These are phyloP conservation scores for Poa annua DNA, from an alignment of 176 grass and related monocot genomes.

Conservation along the genomic window DNA sequence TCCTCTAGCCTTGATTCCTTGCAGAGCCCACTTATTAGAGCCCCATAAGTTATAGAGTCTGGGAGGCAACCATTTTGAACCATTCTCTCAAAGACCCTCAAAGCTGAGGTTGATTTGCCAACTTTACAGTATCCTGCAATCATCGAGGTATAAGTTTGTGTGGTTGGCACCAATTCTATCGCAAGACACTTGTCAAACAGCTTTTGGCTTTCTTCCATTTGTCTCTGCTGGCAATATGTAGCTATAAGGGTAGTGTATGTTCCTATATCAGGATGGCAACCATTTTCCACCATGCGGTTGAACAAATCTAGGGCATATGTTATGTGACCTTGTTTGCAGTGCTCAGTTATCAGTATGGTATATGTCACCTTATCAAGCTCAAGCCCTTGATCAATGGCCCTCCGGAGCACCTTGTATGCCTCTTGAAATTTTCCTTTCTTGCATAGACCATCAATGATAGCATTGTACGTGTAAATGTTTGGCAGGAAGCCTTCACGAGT, in stretches of 20 bases:
- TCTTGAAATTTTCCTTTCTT: slow-evolving; percentile 74
- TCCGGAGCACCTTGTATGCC: slow-evolving; percentile 77
- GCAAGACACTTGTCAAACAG: slow-evolving; percentile 75
- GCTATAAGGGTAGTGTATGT: slow-evolving; percentile 84
- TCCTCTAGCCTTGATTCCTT: slow-evolving; percentile 89
- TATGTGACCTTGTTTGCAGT: slow-evolving; percentile 77
- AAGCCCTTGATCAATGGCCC: slow-evolving; percentile 60
- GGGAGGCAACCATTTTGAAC: slow-evolving; percentile 64
- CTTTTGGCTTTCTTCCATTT: slow-evolving; percentile 73
- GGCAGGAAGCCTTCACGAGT: slow-evolving; percentile 55
- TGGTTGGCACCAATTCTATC: slow-evolving; percentile 68
- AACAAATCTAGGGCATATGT: slow-evolving; percentile 70
- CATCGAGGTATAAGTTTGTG: slow-evolving; percentile 86
- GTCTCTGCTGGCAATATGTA: slow-evolving; percentile 68
- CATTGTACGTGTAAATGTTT: slow-evolving; percentile 91
- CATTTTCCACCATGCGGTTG: slow-evolving; percentile 63
- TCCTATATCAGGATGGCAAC: slow-evolving; percentile 76
- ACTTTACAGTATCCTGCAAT: slow-evolving; percentile 88
- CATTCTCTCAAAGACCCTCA: slow-evolving; percentile 82
- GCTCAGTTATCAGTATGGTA: slow-evolving; percentile 72
- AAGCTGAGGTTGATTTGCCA: slow-evolving; percentile 67
- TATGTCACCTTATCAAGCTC: slow-evolving; percentile 81
- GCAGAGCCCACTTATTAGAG: slow-evolving; percentile 85
- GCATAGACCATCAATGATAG: slow-evolving; percentile 66
- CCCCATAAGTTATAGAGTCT: slow-evolving; percentile 83